Evolutionary conservation across 345 rosid species (phyloP), one percentile per base, ranked within the genome.

Genomic region (Populus ilicifolia): DNA sequence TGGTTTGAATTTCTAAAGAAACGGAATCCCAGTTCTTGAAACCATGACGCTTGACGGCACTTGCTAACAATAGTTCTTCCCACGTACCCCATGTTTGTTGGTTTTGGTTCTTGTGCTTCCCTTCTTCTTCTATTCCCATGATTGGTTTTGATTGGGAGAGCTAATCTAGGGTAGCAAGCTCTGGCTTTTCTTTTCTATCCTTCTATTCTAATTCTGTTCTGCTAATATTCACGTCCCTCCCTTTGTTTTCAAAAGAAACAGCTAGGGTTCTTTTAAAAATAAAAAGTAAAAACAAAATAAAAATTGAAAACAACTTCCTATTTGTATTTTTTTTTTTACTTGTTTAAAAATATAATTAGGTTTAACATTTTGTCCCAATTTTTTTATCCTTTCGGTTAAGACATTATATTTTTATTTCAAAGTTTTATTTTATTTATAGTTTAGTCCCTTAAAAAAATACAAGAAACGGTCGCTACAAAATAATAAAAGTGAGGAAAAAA

Each of bases 11-110:
- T 85, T 92, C 98, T 75, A 82, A 36, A 38, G 98, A 85, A 14
- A 92, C 93, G 76, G 90, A 88, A 21, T 89, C 94, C 98, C 98
- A 93, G 81, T 85, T 85, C 75, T 81, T 62, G 75, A 80, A 83
- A 64, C 98, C 97, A 78, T 94, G 94, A 61, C 97, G 93, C 54
- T 92, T 88, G 16, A 94, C 97, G 73, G 98, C 98, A 77, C 84
- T 89, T 36, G 94, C 94, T 52, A 93, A 85, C 66, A 93, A 78
- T 23, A 93, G 88, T 80, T 93, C 97, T 54, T 93, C 97, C 90
- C 91, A 86, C 8, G 94, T 91, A 73, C 98, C 94, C 98, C 98
- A 94, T 63, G 82, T 76, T 73, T 69, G 77, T 4, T 48, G 52
- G 18, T 21, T 43, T 35, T 39, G 17, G 23, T n/a, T 46, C 50